Evolutionary conservation across 2,329 filamentous ascomycete genomes (phyloP).

Genomic region (Fusarium sp.): DNA sequence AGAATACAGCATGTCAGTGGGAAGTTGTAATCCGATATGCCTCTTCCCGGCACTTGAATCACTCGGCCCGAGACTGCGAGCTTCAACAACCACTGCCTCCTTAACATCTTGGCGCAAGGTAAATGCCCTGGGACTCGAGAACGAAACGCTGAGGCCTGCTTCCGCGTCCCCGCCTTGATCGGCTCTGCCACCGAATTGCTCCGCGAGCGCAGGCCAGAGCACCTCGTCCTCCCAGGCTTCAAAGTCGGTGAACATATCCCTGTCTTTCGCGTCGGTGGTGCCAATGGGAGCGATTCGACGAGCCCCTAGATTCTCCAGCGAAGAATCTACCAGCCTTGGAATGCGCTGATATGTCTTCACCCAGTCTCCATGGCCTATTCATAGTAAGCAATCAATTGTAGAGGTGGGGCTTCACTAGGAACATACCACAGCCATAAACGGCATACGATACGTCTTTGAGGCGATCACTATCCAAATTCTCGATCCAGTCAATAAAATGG

Average conservation of each 20-base stretch:
- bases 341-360: slow-evolving; percentile 73
- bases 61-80: no score
- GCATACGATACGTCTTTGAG: slow-evolving; percentile 71
- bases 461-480: slow-evolving; percentile 41
- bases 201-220: slow-evolving; percentile 62
- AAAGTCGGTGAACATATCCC: slow-evolving; percentile 71
- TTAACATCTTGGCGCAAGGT: slow-evolving; percentile 21
- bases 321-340: slow-evolving; percentile 70
- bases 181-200: slow-evolving; percentile 31
- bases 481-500: slow-evolving; percentile 76
- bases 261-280: slow-evolving; percentile 63
- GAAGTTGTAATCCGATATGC: slow-evolving; percentile 75
- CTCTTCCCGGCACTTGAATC: slow-evolving; percentile 57
- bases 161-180: no score
- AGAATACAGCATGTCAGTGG: slow-evolving; percentile 72
- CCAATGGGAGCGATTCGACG: slow-evolving; percentile 59
- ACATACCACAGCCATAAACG: slow-evolving; percentile 74
- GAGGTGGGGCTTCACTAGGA: no score
- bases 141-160: no score
- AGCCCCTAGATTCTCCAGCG: slow-evolving; percentile 56
- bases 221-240: slow-evolving; percentile 74
- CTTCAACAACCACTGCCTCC: slow-evolving; percentile 19
- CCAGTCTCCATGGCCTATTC: slow-evolving; percentile 60
- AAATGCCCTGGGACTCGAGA: no score
- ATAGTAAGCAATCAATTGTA: no score